Percentiles rank a stretch among this genome's conserved stretches.
These are phyloP conservation scores for Penicillium herquei DNA, from an alignment of 495 filamentous ascomycete species.

Conservation along the genomic window DNA sequence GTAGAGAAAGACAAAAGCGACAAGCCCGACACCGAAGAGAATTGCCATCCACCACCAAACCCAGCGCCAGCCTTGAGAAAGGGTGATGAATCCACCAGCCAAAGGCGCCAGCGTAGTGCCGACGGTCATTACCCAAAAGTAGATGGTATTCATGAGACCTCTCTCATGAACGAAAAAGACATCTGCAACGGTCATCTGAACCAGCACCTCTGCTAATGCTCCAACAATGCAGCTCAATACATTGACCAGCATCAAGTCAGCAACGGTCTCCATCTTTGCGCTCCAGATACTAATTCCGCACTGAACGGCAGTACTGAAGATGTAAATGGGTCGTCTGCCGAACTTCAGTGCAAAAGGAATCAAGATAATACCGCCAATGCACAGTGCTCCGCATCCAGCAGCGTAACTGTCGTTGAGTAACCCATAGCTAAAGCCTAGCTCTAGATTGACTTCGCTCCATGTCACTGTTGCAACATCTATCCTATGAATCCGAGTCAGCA, in stretches of 20 bases:
- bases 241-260: constrained; percentile 39
- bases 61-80: constrained; percentile 48
- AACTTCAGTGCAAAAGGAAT: constrained; percentile 47
- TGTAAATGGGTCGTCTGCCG: constrained; percentile 42
- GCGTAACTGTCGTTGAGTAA: constrained; percentile 42
- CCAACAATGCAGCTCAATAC: constrained; percentile 35
- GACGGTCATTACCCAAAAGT: constrained; percentile 30
- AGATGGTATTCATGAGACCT: constrained; percentile 40
- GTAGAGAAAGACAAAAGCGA: constrained; percentile 19
- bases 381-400: constrained; percentile 34
- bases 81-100: constrained; percentile 43
- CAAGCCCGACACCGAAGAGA: constrained; percentile 30
- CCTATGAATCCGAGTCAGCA: not conserved
- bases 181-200: constrained; percentile 49
- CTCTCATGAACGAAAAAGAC: constrained; percentile 50
- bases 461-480: constrained; percentile 37
- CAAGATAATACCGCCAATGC: constrained; percentile 38
- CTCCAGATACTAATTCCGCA: constrained; percentile 39
- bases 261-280: constrained; percentile 33
- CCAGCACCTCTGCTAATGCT: constrained; percentile 38
- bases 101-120: constrained; percentile 38
- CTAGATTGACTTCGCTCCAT: constrained; percentile 37
- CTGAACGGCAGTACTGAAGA: constrained; percentile 35
- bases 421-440: constrained; percentile 36
- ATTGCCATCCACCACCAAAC: constrained; percentile 51